phyloP scores from a whole-genome alignment of 2,329 filamentous ascomycete genomes.

The Raffaelea arxii region DNA sequence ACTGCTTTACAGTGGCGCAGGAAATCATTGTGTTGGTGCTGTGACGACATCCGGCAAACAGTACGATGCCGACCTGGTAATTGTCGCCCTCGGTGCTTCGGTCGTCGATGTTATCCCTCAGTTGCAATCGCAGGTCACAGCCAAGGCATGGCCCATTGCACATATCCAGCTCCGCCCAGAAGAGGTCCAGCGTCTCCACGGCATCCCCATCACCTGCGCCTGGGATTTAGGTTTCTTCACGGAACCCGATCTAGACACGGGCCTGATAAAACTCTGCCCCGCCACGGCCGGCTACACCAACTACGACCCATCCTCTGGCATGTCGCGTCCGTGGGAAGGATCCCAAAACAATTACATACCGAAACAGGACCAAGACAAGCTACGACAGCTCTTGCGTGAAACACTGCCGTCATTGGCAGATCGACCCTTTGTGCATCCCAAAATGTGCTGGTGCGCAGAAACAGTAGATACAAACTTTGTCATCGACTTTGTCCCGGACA shows the following conservation, averaged over 20 bases:
- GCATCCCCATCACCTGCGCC: slow-evolving; percentile 50
- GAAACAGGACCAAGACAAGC: slow-evolving; percentile 37
- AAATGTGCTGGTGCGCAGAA: slow-evolving; percentile 56
- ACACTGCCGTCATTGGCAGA: slow-evolving; percentile 43
- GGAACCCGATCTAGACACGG: slow-evolving; percentile 49
- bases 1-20: slow-evolving; percentile 14
- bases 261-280: slow-evolving; percentile 50
- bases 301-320: slow-evolving; percentile 11
- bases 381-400: slow-evolving; percentile 39
- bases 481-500: slow-evolving; percentile 47
- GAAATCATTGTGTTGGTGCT: slow-evolving; percentile 18
- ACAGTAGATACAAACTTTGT: slow-evolving; percentile 50
- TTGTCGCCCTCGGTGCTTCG: slow-evolving; percentile 23
- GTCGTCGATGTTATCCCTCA: slow-evolving; percentile 36
- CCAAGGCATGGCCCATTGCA: slow-evolving; percentile 49
- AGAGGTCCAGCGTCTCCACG: slow-evolving; percentile 42
- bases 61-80: slow-evolving; percentile 27
- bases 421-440: slow-evolving; percentile 43
- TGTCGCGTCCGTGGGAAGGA: slow-evolving; percentile 24
- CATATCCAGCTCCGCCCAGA: slow-evolving; percentile 46
- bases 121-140: slow-evolving; percentile 38
- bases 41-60: slow-evolving; percentile 16
- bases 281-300: slow-evolving; percentile 45
- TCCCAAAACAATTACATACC: slow-evolving; percentile 44
- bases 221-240: slow-evolving; percentile 57